These are phyloP conservation scores for Lodderomyces beijingensis DNA, from an alignment of 1,139 yeast genomes.

Conservation along the genomic window DNA sequence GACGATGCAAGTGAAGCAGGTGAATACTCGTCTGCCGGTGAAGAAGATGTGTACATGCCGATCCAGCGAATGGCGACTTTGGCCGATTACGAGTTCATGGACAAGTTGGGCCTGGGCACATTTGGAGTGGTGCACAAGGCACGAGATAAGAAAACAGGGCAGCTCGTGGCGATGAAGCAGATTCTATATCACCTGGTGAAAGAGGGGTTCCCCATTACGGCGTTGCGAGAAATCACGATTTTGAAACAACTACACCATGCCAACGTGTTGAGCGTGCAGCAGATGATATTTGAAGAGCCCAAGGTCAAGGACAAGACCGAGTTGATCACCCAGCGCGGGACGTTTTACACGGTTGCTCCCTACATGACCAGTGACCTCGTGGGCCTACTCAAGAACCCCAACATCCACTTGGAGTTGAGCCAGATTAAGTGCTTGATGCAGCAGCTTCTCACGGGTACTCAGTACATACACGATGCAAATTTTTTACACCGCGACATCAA, in stretches of 20 bases:
- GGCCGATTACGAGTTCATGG: conserved; percentile 29
- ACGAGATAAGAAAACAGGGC: conserved; percentile 23
- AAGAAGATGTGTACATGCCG: not conserved
- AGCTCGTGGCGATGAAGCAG: conserved; percentile 60
- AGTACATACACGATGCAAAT: conserved; percentile 70
- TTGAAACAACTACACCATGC: conserved; percentile 65
- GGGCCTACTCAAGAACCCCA: conserved; percentile 84
- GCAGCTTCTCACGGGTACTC: conserved; percentile 75
- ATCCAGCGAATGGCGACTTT: conserved; percentile 30
- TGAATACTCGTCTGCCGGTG: no score
- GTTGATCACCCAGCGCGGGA: conserved; percentile 38
- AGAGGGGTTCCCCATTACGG: conserved; percentile 94
- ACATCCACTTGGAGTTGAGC: conserved; percentile 53
- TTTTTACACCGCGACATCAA: conserved; percentile 88
- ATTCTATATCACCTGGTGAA: conserved; percentile 77
- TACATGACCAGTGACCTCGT: conserved; percentile 93
- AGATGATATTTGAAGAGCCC: conserved; percentile 73
- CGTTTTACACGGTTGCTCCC: conserved; percentile 85
- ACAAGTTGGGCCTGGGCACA: conserved; percentile 45
- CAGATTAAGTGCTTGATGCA: conserved; percentile 82
- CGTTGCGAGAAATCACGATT: conserved; percentile 86
- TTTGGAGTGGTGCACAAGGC: conserved; percentile 51
- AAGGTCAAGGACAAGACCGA: conserved; percentile 30
- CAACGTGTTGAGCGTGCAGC: conserved; percentile 75
- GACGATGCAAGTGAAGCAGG: no score